Percentiles rank a stretch among this genome's conserved stretches.
Conservation (phyloP, 2,329 filamentous ascomycete species). For the Fusarium humuli region DNA sequence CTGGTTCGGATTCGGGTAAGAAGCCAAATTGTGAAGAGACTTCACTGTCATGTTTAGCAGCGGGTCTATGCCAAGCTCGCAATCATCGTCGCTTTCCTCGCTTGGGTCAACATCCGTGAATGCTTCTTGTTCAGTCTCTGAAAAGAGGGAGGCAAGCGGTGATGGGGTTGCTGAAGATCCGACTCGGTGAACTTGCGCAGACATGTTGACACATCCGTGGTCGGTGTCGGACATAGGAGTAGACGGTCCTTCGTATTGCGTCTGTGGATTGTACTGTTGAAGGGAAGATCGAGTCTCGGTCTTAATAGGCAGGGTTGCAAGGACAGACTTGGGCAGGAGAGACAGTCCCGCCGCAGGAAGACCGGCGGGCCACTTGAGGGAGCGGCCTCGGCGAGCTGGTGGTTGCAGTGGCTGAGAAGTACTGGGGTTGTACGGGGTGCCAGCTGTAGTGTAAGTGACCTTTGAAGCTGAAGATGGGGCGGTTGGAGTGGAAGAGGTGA, state of each 20-base stretch:
- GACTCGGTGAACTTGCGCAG: slow-evolving; percentile 44
- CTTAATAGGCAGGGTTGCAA: slow-evolving; percentile 53
- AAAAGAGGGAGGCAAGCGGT: slow-evolving; percentile 35
- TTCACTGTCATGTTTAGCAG: slow-evolving; percentile 59
- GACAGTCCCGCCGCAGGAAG: slow-evolving; percentile 49
- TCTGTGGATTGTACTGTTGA: slow-evolving; percentile 63
- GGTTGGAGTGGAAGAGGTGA: slow-evolving; percentile 39
- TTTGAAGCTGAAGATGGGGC: slow-evolving; percentile 43
- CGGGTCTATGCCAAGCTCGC: slow-evolving; percentile 47
- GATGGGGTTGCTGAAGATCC: slow-evolving; percentile 46
- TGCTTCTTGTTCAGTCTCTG: slow-evolving; percentile 30
- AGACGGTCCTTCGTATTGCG: slow-evolving; percentile 65
- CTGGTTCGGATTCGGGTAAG: slow-evolving; percentile 67
- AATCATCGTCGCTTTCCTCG: slow-evolving; percentile 48
- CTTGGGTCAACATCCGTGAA: slow-evolving; percentile 41
- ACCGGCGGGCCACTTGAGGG: slow-evolving; percentile 55
- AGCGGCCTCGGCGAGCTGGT: slow-evolving; percentile 63
- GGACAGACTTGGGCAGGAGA: slow-evolving; percentile 53
- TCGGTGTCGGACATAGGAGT: slow-evolving; percentile 53
- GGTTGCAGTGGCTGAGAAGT: slow-evolving; percentile 61
- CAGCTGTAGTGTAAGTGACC: slow-evolving; percentile 66
- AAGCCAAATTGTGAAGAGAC: slow-evolving; percentile 65
- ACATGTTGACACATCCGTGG: slow-evolving; percentile 44
- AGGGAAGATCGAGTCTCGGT: slow-evolving; percentile 33
- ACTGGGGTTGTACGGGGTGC: slow-evolving; percentile 66